A percentile compares a stretch with the other conserved stretches of the same genome.
Evolutionary conservation across 208 protist species (phyloP).

Genomic region (Acanthamoeba comandoni): DNA sequence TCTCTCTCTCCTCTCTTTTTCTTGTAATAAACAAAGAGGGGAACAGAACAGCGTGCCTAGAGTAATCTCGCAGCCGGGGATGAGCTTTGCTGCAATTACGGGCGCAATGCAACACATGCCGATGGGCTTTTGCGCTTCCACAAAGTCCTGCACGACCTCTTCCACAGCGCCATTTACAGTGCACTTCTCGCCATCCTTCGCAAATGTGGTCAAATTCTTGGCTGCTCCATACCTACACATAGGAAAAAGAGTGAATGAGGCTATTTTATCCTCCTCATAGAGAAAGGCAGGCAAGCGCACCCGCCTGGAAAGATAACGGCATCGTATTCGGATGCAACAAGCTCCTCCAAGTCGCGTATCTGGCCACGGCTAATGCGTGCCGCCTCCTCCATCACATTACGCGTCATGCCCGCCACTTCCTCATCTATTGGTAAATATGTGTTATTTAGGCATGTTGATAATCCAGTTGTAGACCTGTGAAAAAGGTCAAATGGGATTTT

Average conservation of each 20-base stretch:
- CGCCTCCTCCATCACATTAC: conserved; percentile 42
- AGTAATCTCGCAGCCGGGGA: conserved; percentile 19
- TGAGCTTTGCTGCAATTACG: conserved; percentile 14
- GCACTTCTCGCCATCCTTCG: neutral
- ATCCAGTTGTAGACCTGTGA: too few species aligned
- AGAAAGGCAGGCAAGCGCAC: conserved; percentile 5
- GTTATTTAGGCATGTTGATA: too few species aligned
- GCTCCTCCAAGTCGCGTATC: conserved; percentile 26
- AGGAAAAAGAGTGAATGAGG: neutral
- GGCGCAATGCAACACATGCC: conserved; percentile 57
- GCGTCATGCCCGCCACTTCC: too few species aligned
- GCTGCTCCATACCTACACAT: conserved; percentile 33
- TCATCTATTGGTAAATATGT: too few species aligned
- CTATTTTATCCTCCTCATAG: too few species aligned
- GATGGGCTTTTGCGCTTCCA: conserved; percentile 39
- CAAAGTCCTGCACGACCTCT: conserved; percentile 18
- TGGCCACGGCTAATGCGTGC: conserved; percentile 55
- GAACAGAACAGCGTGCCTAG: too few species aligned
- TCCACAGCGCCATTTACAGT: conserved; percentile 1
- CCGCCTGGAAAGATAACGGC: conserved; percentile 28
- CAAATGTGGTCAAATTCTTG: conserved; percentile 40
- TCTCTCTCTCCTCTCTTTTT: too few species aligned
- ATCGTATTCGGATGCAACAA: conserved; percentile 14
- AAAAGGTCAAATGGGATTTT: too few species aligned
- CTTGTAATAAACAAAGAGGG: too few species aligned